Evolutionary conservation across 768 basidiomycete species (phyloP).

Genomic region (Tubosaeta brunneosetosa): DNA sequence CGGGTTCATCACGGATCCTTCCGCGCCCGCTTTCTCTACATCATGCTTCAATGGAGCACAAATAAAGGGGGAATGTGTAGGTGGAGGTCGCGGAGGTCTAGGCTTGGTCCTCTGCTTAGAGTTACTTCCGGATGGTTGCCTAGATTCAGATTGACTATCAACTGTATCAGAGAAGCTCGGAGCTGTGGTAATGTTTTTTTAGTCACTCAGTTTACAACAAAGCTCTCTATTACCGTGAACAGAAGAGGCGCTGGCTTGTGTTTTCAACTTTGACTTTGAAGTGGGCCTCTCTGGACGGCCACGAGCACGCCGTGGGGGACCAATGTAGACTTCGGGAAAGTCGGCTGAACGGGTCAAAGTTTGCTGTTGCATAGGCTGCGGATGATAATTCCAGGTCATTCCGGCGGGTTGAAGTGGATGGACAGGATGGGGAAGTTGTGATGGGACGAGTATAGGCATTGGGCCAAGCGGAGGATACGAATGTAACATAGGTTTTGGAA

Average conservation of each 20-base stretch:
- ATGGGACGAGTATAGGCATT: neutral
- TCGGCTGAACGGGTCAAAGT: conserved; percentile 31
- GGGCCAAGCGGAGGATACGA: conserved; percentile 12
- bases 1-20: neutral
- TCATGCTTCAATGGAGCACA: conserved; percentile 22
- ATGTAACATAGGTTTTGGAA: conserved; percentile 19
- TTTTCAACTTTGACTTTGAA: conserved; percentile 38
- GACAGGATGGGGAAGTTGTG: conserved; percentile 10
- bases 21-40: neutral
- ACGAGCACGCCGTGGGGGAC: conserved; percentile 31
- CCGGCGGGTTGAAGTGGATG: conserved; percentile 9
- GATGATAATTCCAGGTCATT: neutral
- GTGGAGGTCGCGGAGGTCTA: conserved; percentile 18
- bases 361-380: conserved; percentile 4
- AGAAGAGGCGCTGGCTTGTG: conserved; percentile 14
- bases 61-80: conserved; percentile 23
- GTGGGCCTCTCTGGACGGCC: conserved; percentile 39
- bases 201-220: neutral
- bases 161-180: neutral
- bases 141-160: neutral
- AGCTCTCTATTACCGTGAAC: conserved; percentile 2
- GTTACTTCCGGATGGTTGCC: neutral
- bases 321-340: conserved; percentile 33
- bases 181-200: conserved; percentile 7
- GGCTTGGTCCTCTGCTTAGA: conserved; percentile 21